A percentile compares a stretch with the other conserved stretches of the same genome.
Evolutionary conservation across 441 rosid genomes (phyloP).

Genomic region (Adansonia grandidieri): DNA sequence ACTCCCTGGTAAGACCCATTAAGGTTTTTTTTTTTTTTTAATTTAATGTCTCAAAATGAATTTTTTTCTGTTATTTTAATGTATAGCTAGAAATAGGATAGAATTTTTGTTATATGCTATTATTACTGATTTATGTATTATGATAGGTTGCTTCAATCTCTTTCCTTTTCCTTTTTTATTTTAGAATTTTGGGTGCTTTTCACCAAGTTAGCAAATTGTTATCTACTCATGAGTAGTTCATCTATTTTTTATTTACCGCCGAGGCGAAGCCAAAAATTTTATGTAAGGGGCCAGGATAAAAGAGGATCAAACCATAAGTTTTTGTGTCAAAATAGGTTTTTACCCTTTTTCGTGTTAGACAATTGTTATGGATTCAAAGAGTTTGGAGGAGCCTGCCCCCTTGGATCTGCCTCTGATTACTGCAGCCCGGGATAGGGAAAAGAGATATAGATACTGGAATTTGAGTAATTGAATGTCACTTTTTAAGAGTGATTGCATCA

Average conservation of each 20-base stretch:
- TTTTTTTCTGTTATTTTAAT: background rate
- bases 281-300: no score
- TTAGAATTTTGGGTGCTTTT: background rate
- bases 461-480: background rate
- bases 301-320: no score
- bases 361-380: no score
- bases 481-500: background rate
- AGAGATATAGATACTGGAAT: background rate
- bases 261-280: no score
- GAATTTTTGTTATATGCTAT: background rate
- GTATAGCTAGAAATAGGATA: background rate
- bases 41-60: no score
- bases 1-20: slow-evolving; percentile 63
- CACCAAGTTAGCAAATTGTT: background rate
- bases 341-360: no score
- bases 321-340: no score
- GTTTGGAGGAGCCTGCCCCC: no score
- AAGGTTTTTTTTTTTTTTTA: background rate
- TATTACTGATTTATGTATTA: background rate
- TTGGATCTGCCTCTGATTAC: no score
- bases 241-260: background rate
- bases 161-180: background rate
- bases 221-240: background rate
- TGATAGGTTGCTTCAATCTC: background rate
- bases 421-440: background rate